Percentiles rank a stretch among this genome's conserved stretches.
Conservation (phyloP, 2,329 filamentous ascomycete species). For the Ilyonectria sp. region DNA sequence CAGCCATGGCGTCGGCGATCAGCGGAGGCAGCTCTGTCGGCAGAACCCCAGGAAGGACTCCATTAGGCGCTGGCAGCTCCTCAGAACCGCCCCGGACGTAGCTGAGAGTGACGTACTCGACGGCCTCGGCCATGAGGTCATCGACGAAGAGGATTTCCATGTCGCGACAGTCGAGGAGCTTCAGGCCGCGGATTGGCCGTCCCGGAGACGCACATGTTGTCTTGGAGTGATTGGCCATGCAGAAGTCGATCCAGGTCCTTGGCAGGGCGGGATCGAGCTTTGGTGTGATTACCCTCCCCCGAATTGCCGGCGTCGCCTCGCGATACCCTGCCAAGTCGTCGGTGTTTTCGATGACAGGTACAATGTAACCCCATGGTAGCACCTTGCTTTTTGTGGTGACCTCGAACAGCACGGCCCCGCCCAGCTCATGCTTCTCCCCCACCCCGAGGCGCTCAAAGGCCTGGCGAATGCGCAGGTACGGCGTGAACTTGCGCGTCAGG, state of each 20-base stretch:
- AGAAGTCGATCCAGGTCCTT: conserved; percentile 55
- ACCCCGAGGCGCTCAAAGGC: conserved; percentile 57
- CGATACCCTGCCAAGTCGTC: conserved; percentile 43
- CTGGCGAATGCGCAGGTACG: conserved; percentile 56
- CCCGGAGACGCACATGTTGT: conserved; percentile 40
- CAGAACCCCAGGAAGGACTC: conserved; percentile 32
- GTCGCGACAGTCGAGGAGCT: conserved; percentile 52
- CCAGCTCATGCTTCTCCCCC: conserved; percentile 55
- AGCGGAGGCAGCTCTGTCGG: conserved; percentile 49
- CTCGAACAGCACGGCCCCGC: conserved; percentile 54
- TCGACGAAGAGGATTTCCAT: conserved; percentile 50
- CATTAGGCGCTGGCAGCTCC: conserved; percentile 34
- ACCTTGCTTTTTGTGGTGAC: conserved; percentile 55
- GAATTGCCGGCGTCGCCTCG: conserved; percentile 42
- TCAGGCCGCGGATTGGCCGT: conserved; percentile 47
- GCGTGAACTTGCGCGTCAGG: conserved; percentile 53
- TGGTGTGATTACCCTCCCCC: conserved; percentile 52
- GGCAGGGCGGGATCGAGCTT: conserved; percentile 50
- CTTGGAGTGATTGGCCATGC: conserved; percentile 49
- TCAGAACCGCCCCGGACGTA: conserved; percentile 51
- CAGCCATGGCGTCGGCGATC: conserved; percentile 52
- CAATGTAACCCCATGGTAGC: conserved; percentile 56
- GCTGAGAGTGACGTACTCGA: conserved; percentile 55
- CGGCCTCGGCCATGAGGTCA: conserved; percentile 40
- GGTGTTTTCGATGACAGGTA: conserved; percentile 48